Conservation (phyloP, 169 alveolate species). For the Cryptosporidium sp. region DNA sequence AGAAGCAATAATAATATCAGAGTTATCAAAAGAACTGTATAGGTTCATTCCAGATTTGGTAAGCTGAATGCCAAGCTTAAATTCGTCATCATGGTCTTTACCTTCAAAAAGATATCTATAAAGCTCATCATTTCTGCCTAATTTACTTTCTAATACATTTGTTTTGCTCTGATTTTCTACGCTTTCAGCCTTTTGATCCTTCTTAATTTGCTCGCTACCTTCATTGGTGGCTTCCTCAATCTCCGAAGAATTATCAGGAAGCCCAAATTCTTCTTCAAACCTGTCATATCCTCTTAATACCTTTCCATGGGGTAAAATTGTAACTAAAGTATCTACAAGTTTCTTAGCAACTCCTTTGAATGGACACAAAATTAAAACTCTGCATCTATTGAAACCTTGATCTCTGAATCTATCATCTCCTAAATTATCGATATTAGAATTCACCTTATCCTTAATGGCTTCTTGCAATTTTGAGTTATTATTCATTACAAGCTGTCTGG, state of each 20-base stretch:
- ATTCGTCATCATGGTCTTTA: slow-evolving; percentile 87
- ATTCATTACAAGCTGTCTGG: slow-evolving; percentile 35
- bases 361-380: slow-evolving; percentile 85
- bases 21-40: slow-evolving; percentile 85
- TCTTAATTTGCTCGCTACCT: background rate
- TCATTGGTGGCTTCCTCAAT: background rate
- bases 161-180: slow-evolving; percentile 1
- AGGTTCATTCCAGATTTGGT: slow-evolving; percentile 82
- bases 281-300: slow-evolving; percentile 43
- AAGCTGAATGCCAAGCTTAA: slow-evolving; percentile 87
- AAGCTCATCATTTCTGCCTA: slow-evolving; percentile 49
- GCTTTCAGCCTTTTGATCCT: background rate
- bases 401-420: slow-evolving; percentile 79
- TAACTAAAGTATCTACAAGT: slow-evolving; percentile 78
- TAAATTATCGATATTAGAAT: slow-evolving; percentile 33
- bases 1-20: slow-evolving; percentile 90
- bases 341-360: slow-evolving; percentile 83
- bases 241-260: slow-evolving; percentile 58
- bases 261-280: slow-evolving; percentile 60
- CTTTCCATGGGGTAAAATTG: slow-evolving; percentile 81
- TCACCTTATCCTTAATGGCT: slow-evolving; percentile 24
- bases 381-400: slow-evolving; percentile 88
- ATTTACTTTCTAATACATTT: slow-evolving; percentile 7
- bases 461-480: slow-evolving; percentile 35
- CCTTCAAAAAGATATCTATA: slow-evolving; percentile 80